A percentile compares a stretch with the other conserved stretches of the same genome.
Evolutionary conservation across 1,284 basidiomycete genomes (phyloP).

Genomic region (Ustilago shanxiensis): DNA sequence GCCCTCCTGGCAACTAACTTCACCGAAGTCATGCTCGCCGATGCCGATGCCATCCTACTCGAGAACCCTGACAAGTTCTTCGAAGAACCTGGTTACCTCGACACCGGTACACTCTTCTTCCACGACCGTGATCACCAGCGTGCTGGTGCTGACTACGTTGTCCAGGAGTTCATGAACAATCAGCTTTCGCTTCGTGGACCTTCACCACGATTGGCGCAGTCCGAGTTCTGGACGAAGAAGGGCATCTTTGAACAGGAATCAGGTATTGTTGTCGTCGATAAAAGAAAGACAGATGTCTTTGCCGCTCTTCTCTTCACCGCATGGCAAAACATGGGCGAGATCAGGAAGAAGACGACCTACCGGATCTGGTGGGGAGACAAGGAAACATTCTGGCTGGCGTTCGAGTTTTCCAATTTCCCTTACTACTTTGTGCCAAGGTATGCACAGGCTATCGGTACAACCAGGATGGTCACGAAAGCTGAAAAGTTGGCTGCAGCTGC

Average conservation of each 20-base stretch:
- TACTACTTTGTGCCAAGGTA: slow-evolving; percentile 53
- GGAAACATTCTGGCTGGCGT: slow-evolving; percentile 55
- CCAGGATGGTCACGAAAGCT: slow-evolving; percentile 11
- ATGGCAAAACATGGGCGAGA: slow-evolving; percentile 56
- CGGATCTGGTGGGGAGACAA: slow-evolving; percentile 51
- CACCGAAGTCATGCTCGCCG: slow-evolving; percentile 54
- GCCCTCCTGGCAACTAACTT: slow-evolving; percentile 55
- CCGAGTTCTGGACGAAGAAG: slow-evolving; percentile 53
- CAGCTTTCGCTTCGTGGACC: slow-evolving; percentile 47
- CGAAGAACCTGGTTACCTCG: slow-evolving; percentile 47
- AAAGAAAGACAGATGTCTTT: slow-evolving; percentile 46
- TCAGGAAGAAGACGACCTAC: slow-evolving; percentile 53
- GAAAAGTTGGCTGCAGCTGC: slow-evolving; percentile 17
- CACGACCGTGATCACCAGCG: slow-evolving; percentile 53
- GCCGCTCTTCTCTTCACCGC: slow-evolving; percentile 50
- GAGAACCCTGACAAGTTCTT: slow-evolving; percentile 48
- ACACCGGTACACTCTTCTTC: slow-evolving; percentile 58
- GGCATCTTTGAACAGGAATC: slow-evolving; percentile 55
- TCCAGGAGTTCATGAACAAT: slow-evolving; percentile 52
- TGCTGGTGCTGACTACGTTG: slow-evolving; percentile 33
- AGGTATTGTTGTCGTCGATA: slow-evolving; percentile 55
- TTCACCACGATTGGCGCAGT: slow-evolving; percentile 30
- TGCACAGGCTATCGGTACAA: slow-evolving; percentile 45
- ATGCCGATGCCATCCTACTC: slow-evolving; percentile 53
- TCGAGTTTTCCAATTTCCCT: slow-evolving; percentile 48